These are phyloP conservation scores for Rhododendron ferrugineum DNA, from an alignment of 148 eudicot genomes.

Conservation along the genomic window DNA sequence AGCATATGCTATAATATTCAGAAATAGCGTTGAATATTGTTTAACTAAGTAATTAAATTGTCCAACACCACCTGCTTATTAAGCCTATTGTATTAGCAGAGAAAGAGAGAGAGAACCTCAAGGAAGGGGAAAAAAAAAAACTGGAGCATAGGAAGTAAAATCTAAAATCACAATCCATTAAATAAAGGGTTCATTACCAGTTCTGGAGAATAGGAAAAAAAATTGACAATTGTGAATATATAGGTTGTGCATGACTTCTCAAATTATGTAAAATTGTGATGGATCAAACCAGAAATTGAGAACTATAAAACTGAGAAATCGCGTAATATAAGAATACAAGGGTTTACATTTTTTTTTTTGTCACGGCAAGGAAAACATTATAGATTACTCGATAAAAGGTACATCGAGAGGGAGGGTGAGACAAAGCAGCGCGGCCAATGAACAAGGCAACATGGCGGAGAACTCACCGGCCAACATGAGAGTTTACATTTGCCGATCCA, in stretches of 20 bases:
- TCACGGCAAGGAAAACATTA: neutral
- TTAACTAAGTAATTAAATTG: neutral
- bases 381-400: too few relatives aligned
- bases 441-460: too few relatives aligned
- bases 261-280: neutral
- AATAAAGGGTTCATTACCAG: neutral
- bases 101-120: neutral
- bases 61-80: neutral
- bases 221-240: neutral
- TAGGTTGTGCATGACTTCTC: neutral
- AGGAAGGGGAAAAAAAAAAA: neutral
- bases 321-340: neutral
- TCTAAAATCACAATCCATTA: neutral
- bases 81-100: neutral
- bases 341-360: neutral
- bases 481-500: too few relatives aligned
- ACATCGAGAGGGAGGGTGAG: too few relatives aligned
- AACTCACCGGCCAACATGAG: too few relatives aligned
- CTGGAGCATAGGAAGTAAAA: too few relatives aligned
- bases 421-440: too few relatives aligned
- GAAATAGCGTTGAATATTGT: neutral
- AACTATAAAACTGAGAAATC: neutral
- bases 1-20: neutral
- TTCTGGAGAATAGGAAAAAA: neutral
- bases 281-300: neutral